Evolutionary conservation across 371 early-diverging fungal genomes (phyloP).

Genomic region (Mortierella sp.): DNA sequence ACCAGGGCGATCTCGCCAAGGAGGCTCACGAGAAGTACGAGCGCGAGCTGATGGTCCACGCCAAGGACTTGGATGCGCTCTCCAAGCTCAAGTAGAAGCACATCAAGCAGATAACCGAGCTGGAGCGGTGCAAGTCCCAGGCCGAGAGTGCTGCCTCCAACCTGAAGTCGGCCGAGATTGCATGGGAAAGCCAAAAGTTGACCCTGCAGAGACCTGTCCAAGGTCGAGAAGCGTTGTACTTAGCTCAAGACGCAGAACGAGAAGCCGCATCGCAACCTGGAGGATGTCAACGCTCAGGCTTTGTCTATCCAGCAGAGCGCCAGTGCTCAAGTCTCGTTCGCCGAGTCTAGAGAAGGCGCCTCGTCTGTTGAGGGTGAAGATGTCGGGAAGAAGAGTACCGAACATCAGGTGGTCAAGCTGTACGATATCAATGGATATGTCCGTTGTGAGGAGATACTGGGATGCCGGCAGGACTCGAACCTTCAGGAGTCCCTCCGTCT

Average conservation of each 20-base stretch:
- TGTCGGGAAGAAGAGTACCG: slow-evolving; percentile 25
- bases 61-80: slow-evolving; percentile 62
- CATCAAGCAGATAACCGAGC: slow-evolving; percentile 27
- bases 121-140: slow-evolving; percentile 24
- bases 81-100: slow-evolving; percentile 47
- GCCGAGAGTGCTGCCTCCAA: slow-evolving; percentile 58
- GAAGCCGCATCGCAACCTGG: slow-evolving; percentile 75
- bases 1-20: slow-evolving; percentile 54
- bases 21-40: slow-evolving; percentile 68
- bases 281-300: slow-evolving; percentile 68
- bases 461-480: slow-evolving; percentile 73
- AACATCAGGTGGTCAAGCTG: slow-evolving; percentile 58
- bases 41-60: slow-evolving; percentile 68
- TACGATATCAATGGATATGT: slow-evolving; percentile 74
- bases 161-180: slow-evolving; percentile 55
- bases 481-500: slow-evolving; percentile 72
- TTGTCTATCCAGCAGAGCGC: slow-evolving; percentile 50
- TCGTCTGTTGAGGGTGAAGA: slow-evolving; percentile 14
- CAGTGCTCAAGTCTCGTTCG: slow-evolving; percentile 33
- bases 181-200: slow-evolving; percentile 62
- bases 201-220: slow-evolving; percentile 61
- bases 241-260: slow-evolving; percentile 76
- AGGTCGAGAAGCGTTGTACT: slow-evolving; percentile 59
- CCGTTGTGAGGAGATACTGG: slow-evolving; percentile 76
- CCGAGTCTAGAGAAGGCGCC: slow-evolving; percentile 14